Evolutionary conservation across 2,329 filamentous ascomycete species (phyloP).

Genomic region (Trichoderma aggressivum): DNA sequence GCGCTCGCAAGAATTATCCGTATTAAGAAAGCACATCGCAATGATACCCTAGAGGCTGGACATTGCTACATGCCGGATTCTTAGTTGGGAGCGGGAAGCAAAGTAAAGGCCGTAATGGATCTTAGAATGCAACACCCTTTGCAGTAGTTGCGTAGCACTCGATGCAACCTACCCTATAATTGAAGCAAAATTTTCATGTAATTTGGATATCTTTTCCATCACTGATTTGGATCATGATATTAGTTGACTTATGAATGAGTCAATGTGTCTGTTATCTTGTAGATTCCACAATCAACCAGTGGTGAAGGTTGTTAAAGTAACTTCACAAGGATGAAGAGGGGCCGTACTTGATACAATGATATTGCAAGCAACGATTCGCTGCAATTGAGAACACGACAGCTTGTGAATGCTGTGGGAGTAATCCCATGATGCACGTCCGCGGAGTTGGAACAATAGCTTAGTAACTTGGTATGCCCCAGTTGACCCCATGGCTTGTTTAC

Average conservation of each 20-base stretch:
- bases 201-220: not conserved
- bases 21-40: not conserved
- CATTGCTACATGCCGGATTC: not conserved
- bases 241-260: not conserved
- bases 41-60: not conserved
- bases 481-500: not conserved
- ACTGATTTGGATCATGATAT: not conserved
- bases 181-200: not conserved
- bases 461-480: not conserved
- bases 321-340: not conserved
- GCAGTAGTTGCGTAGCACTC: not conserved
- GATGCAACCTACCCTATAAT: constrained; percentile 3
- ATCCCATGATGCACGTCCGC: not conserved
- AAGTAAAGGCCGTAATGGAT: not conserved
- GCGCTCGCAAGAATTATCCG: not conserved
- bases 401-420: not conserved
- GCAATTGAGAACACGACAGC: not conserved
- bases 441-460: not conserved
- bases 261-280: not conserved
- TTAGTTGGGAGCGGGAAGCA: not conserved
- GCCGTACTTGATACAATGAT: not conserved
- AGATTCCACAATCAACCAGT: not conserved
- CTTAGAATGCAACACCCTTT: not conserved
- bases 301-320: not conserved
- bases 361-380: not conserved